A percentile compares a stretch with the other conserved stretches of the same genome.
Evolutionary conservation across 345 rosid species (phyloP).

Genomic region (Pistacia vera): DNA sequence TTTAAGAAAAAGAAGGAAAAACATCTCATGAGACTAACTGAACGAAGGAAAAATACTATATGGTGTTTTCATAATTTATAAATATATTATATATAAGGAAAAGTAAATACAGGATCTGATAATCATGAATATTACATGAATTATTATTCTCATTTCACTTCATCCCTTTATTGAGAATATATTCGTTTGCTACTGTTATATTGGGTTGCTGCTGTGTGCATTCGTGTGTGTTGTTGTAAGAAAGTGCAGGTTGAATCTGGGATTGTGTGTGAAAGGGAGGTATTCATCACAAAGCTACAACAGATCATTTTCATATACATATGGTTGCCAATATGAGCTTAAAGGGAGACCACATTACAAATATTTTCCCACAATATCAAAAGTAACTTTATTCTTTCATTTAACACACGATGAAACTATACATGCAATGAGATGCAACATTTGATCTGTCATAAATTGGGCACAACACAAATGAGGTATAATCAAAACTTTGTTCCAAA

Average conservation of each 20-base stretch:
- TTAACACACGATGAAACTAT: not conserved
- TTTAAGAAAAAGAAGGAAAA: slow-evolving; percentile 26
- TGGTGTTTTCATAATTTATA: no score
- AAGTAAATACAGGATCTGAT: not conserved
- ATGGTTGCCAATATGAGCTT: not conserved
- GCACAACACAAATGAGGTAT: not conserved
- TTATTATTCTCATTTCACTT: no score
- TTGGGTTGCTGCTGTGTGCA: no score
- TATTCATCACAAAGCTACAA: not conserved
- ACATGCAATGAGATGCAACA: not conserved
- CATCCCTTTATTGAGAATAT: no score
- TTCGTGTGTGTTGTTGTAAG: no score
- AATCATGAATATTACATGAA: not conserved
- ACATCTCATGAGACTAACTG: not conserved
- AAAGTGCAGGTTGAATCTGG: no score
- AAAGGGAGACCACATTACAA: not conserved
- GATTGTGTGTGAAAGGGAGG: no score
- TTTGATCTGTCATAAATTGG: not conserved
- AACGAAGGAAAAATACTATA: not conserved
- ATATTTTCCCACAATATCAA: not conserved
- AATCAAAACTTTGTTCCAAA: not conserved
- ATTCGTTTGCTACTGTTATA: no score
- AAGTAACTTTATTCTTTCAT: not conserved
- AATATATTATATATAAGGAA: not conserved
- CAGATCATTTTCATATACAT: not conserved